These are phyloP conservation scores for Quercus glauca DNA, from an alignment of 306 rosid species.

Conservation along the genomic window DNA sequence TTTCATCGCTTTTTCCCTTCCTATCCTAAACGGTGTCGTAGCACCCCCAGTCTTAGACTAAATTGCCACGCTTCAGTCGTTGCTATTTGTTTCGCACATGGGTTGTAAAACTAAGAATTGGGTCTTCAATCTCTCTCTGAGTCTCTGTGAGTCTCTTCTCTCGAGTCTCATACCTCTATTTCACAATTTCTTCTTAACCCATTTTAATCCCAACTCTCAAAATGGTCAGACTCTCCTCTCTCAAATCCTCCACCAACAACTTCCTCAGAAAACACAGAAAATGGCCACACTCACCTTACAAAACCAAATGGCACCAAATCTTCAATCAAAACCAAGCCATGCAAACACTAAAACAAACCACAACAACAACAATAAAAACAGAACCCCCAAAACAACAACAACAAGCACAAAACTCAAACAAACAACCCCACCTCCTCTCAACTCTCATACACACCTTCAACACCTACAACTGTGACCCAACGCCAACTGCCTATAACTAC, in stretches of 20 bases:
- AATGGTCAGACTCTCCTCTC: conserved; percentile 55
- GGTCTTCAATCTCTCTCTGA: too few species aligned
- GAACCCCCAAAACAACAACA: not conserved
- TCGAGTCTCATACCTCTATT: not conserved
- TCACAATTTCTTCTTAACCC: not conserved
- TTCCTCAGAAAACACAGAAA: conserved; percentile 75
- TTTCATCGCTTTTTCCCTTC: too few species aligned
- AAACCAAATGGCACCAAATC: conserved; percentile 64
- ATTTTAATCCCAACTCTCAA: not conserved
- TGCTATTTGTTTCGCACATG: too few species aligned
- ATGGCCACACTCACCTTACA: conserved; percentile 71
- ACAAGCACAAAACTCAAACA: not conserved
- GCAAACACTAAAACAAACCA: conserved; percentile 40
- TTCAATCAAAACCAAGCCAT: conserved; percentile 63
- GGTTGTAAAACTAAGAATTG: too few species aligned
- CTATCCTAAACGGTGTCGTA: too few species aligned
- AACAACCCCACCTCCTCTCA: conserved; percentile 52
- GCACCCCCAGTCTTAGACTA: too few species aligned
- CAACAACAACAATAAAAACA: conserved; percentile 20
- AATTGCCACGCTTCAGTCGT: too few species aligned
- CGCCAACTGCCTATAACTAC: conserved; percentile 64
- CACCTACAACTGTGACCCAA: conserved; percentile 53
- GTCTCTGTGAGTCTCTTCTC: too few species aligned
- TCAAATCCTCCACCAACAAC: conserved; percentile 48
- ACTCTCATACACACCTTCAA: conserved; percentile 55